phyloP scores from a whole-genome alignment of 345 rosid species.

The Citrus sinensis region DNA sequence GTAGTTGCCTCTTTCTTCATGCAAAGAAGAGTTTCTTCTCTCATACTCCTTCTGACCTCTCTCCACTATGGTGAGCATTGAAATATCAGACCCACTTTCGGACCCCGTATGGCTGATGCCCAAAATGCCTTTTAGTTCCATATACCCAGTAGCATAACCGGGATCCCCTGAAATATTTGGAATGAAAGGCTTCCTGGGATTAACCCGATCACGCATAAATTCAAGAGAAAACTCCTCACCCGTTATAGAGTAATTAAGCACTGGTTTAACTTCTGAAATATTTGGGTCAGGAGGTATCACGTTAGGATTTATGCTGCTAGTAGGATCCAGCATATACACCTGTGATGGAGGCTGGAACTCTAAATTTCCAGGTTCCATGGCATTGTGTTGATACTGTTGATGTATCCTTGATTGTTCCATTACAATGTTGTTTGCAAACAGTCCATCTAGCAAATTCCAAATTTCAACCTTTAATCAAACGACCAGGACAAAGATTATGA shows the following conservation, averaged over 20 bases:
- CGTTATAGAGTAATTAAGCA: slow-evolving; percentile 73
- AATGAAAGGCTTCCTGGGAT: slow-evolving; percentile 43
- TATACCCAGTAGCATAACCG: slow-evolving; percentile 45
- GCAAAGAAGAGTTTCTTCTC: slow-evolving; percentile 37
- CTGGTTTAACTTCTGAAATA: slow-evolving; percentile 59
- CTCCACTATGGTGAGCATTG: slow-evolving; percentile 39
- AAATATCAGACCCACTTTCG: slow-evolving; percentile 61
- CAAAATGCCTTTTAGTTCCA: slow-evolving; percentile 62
- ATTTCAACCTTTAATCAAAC: slow-evolving; percentile 8
- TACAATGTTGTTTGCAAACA: slow-evolving; percentile 15
- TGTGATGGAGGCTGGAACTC: slow-evolving; percentile 40
- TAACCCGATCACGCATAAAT: slow-evolving; percentile 77
- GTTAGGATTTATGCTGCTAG: slow-evolving; percentile 33
- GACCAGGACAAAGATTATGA: background rate
- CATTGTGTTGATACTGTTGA: slow-evolving; percentile 31
- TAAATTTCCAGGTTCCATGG: slow-evolving; percentile 47
- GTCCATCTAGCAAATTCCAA: slow-evolving; percentile 4
- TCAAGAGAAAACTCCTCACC: slow-evolving; percentile 95
- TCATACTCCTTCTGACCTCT: slow-evolving; percentile 49
- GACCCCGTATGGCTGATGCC: slow-evolving; percentile 60
- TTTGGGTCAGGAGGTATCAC: slow-evolving; percentile 38
- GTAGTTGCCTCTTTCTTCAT: slow-evolving; percentile 40
- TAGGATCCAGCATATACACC: slow-evolving; percentile 37
- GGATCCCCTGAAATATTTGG: slow-evolving; percentile 41
- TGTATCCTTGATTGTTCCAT: slow-evolving; percentile 49